These are phyloP conservation scores for Phalaenopsis equestris DNA, from an alignment of 106 monocot species.

Conservation along the genomic window DNA sequence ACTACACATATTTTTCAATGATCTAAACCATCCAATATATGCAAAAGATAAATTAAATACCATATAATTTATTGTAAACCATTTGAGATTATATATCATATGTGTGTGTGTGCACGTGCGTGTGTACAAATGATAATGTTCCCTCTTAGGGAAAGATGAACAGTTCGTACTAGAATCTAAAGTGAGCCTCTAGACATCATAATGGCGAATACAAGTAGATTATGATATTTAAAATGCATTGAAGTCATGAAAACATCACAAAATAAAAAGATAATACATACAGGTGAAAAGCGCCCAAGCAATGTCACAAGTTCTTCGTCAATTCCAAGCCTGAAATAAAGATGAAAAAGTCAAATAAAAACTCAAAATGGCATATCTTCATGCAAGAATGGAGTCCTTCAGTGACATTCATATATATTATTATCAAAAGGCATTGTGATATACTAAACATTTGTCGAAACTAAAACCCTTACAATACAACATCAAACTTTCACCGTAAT, in stretches of 20 bases:
- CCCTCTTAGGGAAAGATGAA: no score
- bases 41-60: no score
- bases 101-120: no score
- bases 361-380: not conserved
- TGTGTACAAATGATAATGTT: no score
- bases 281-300: slow-evolving; percentile 69
- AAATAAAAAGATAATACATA: slow-evolving; percentile 22
- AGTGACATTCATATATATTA: not conserved
- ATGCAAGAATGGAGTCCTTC: not conserved
- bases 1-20: no score
- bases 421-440: not conserved
- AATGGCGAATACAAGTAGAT: not conserved
- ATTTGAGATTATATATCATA: no score
- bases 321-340: slow-evolving; percentile 63
- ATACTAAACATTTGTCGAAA: not conserved
- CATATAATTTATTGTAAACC: no score
- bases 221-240: not conserved
- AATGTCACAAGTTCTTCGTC: slow-evolving; percentile 84
- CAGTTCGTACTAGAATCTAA: no score
- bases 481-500: not conserved
- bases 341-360: not conserved
- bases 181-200: no score
- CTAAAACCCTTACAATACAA: not conserved
- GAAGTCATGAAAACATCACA: not conserved
- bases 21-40: no score